Conservation (phyloP, 108 stramenopile species). For the Pseudonitzschia delicatissima region DNA sequence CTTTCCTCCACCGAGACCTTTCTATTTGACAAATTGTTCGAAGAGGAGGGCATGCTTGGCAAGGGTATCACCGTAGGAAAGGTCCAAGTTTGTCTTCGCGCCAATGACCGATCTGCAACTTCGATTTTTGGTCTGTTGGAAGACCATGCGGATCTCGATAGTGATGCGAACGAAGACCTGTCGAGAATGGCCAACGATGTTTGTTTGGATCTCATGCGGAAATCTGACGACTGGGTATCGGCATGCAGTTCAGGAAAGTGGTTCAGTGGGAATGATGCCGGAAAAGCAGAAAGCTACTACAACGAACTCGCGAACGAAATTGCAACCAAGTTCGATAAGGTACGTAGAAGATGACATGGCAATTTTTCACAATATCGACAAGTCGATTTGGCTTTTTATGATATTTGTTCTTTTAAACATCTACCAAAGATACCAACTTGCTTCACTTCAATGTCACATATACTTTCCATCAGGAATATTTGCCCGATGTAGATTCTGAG, state of each 20-base stretch:
- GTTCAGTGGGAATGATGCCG: constrained; percentile 60
- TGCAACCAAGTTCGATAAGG: constrained; percentile 71
- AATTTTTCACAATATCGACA: background rate
- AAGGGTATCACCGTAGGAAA: constrained; percentile 86
- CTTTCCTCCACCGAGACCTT: constrained; percentile 28
- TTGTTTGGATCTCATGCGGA: constrained; percentile 63
- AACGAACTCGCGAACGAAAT: constrained; percentile 71
- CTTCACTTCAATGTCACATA: background rate
- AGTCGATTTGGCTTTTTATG: background rate
- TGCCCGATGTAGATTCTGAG: constrained; percentile 39
- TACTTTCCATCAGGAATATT: constrained; percentile 60
- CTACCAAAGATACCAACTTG: background rate
- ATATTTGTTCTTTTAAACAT: background rate
- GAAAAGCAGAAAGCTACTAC: constrained; percentile 64
- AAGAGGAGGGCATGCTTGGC: constrained; percentile 74
- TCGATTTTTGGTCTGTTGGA: constrained; percentile 65
- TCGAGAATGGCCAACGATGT: constrained; percentile 58
- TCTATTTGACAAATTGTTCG: constrained; percentile 74
- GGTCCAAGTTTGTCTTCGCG: constrained; percentile 61
- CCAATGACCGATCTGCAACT: constrained; percentile 37
- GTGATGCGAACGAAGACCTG: constrained; percentile 45
- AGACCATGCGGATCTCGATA: constrained; percentile 31
- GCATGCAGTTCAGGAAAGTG: constrained; percentile 63
- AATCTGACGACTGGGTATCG: constrained; percentile 65
- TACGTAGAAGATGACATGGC: constrained; percentile 6